A percentile compares a stretch with the other conserved stretches of the same genome.
phyloP scores from a whole-genome alignment of 345 rosid genomes.

The Linum tenue region DNA sequence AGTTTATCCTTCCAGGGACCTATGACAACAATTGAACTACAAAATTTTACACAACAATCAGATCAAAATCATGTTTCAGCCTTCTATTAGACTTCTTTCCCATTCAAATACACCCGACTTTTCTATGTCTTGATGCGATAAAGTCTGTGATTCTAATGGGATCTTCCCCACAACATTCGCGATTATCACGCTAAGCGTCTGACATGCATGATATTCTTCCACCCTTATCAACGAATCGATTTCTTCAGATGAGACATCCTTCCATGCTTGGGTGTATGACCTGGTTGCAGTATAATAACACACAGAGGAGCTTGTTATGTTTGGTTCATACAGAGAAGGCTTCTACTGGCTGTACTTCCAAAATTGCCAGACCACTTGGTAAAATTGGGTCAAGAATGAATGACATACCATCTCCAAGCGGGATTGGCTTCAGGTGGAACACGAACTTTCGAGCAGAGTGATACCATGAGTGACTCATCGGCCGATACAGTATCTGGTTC shows the following conservation, averaged over 20 bases:
- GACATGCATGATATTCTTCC: slow-evolving; percentile 57
- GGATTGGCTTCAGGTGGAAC: slow-evolving; percentile 65
- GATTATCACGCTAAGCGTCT: slow-evolving; percentile 36
- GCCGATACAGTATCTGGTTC: slow-evolving; percentile 21
- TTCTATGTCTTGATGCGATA: slow-evolving; percentile 28
- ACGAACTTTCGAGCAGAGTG: slow-evolving; percentile 38
- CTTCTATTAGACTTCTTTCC: slow-evolving; percentile 40
- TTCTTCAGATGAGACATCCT: slow-evolving; percentile 35
- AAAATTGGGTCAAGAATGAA: background rate
- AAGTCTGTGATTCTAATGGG: slow-evolving; percentile 20
- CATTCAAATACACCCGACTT: slow-evolving; percentile 37
- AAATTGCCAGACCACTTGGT: background rate
- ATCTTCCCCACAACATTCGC: slow-evolving; percentile 35
- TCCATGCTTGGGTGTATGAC: slow-evolving; percentile 67
- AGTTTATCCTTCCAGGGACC: too few species aligned
- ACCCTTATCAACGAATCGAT: slow-evolving; percentile 33
- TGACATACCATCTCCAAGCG: slow-evolving; percentile 77
- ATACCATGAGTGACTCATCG: slow-evolving; percentile 13
- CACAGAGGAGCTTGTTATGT: too few species aligned
- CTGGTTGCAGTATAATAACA: slow-evolving; percentile 20
- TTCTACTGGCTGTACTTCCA: background rate
- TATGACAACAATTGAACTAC: too few species aligned
- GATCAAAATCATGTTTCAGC: background rate
- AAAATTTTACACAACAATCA: background rate
- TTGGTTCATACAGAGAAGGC: background rate